Evolutionary conservation across 352 stramenopile species (phyloP).

Genomic region (Globisporangium iwayamae): DNA sequence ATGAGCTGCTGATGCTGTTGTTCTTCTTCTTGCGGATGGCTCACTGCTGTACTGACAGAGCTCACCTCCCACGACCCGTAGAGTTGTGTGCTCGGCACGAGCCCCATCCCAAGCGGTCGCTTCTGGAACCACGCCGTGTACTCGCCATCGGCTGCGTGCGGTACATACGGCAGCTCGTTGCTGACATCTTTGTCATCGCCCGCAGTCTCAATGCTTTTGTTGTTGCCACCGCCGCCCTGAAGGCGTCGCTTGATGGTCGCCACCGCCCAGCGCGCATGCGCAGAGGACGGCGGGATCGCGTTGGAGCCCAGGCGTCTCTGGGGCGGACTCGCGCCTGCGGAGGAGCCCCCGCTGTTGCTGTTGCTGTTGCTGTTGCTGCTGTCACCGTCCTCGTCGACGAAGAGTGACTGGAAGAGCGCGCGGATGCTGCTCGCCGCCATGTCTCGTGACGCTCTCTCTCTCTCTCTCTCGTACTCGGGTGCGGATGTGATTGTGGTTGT

Average conservation of each 20-base stretch:
- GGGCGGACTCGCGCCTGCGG: slow-evolving; percentile 5
- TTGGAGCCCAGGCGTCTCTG: slow-evolving; percentile 8
- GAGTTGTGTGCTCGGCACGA: slow-evolving; percentile 76
- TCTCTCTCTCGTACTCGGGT: slow-evolving; percentile 1
- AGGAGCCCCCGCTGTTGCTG: no score
- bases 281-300: slow-evolving; percentile 3
- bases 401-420: slow-evolving; percentile 16
- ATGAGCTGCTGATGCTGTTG: slow-evolving; percentile 9
- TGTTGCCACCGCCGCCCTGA: not conserved
- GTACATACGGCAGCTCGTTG: slow-evolving; percentile 31
- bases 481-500: not conserved
- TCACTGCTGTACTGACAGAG: slow-evolving; percentile 24
- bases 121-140: slow-evolving; percentile 63
- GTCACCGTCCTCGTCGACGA: not conserved
- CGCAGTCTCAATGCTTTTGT: not conserved
- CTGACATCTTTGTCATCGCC: not conserved
- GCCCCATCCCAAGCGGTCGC: slow-evolving; percentile 67
- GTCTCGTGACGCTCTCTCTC: not conserved
- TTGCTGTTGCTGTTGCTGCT: no score
- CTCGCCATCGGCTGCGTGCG: slow-evolving; percentile 55
- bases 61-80: slow-evolving; percentile 80
- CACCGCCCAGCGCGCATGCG: not conserved
- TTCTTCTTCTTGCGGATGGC: not conserved
- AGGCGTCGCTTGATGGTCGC: not conserved
- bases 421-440: slow-evolving; percentile 11